Base-by-base conservation (phyloP, 768 basidiomycete genomes). In the Pleurotus salmoneostramineus region DNA sequence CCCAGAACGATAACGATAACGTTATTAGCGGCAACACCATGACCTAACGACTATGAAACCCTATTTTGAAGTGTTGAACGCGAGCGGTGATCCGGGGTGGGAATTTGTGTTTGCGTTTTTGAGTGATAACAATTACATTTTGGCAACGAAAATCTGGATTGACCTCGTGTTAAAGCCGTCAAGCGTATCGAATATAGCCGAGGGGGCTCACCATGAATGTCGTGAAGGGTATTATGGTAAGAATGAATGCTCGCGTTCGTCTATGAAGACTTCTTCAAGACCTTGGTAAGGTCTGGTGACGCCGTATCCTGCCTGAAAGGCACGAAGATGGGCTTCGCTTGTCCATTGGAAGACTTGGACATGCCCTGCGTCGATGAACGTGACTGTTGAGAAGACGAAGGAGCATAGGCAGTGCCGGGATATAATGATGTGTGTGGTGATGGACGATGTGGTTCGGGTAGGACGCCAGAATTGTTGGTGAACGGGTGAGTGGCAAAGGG, bases 401-500 rank as follows among this genome's bases (percentile, higher is more conserved):
- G 52, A 12, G 7, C n/a, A 43, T 55, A 55, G 14, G 52, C 36
- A 12, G 52, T 55, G 15, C 35, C 52, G 27, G 56, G 56, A 21
- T 48, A 48, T 15, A 37, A 34, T 47, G 56, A 48, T 46, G 56
- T 56, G 44, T 46, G 56, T 17, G 27, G 43, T n/a, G 56, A 56
- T 32, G 46, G 43, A 15, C 33, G 56, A 46, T 34, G 56, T n/a
- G 56, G 56, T 33, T 56, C 44, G 36, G 56, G 56, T 14, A 48
- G 31, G 15, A 48, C 40, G 11, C 59, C 65, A 40, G 66, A 64
- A 61, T 66, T 67, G 56, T 68, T 71, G 44, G 70, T 71, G 59
- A 71, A 71, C 7, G 70, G 62, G 48, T 71, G 70, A 4, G 63
- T 65, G 2, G 65, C 66, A 59, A 70, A 69, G 37, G 70, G 70